A percentile compares a stretch with the other conserved stretches of the same genome.
Conservation (phyloP, 192 early-diverging fungal genomes). For the Gamsiella multidivaricata region DNA sequence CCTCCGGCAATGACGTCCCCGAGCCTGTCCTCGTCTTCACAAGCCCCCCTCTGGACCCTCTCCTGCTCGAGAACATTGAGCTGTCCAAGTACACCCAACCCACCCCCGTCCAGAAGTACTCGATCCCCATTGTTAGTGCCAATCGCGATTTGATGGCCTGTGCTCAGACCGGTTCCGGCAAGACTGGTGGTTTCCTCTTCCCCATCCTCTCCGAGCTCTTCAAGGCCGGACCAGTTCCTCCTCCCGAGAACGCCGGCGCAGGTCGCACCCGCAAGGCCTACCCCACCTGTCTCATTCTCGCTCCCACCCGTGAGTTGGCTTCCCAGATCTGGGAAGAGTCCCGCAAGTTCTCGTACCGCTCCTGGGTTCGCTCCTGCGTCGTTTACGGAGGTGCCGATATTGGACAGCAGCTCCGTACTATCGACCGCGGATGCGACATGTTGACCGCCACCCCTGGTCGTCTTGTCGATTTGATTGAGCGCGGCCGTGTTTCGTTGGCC, state of each 20-base stretch:
- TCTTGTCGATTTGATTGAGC: slow-evolving; percentile 92
- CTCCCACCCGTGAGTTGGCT: slow-evolving; percentile 96
- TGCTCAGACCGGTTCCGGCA: slow-evolving; percentile 95
- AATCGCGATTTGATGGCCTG: slow-evolving; percentile 98
- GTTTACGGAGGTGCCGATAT: slow-evolving; percentile 97
- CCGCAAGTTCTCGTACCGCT: slow-evolving; percentile 83
- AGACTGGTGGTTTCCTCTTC: slow-evolving; percentile 98
- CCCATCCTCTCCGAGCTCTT: slow-evolving; percentile 95
- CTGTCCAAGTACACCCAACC: slow-evolving; percentile 88
- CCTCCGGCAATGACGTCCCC: slow-evolving; percentile 76
- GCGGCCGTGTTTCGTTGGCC: slow-evolving; percentile 79
- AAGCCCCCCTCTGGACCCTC: slow-evolving; percentile 78
- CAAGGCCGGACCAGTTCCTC: slow-evolving; percentile 77
- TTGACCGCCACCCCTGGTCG: slow-evolving; percentile 97
- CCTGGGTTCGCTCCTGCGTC: slow-evolving; percentile 93
- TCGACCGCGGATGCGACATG: slow-evolving; percentile 94
- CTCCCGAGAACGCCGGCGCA: slow-evolving; percentile 61
- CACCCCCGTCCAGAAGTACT: slow-evolving; percentile 96
- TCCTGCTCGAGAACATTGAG: slow-evolving; percentile 91
- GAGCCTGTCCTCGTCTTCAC: slow-evolving; percentile 71
- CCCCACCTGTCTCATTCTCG: slow-evolving; percentile 86
- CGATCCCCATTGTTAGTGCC: slow-evolving; percentile 81
- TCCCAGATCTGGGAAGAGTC: slow-evolving; percentile 96
- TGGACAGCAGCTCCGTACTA: slow-evolving; percentile 83
- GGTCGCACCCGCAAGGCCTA: slow-evolving; percentile 77